Percentiles rank a stretch among this genome's conserved stretches.
Conservation (phyloP, 306 rosid species). For the Spatholobus suberectus region DNA sequence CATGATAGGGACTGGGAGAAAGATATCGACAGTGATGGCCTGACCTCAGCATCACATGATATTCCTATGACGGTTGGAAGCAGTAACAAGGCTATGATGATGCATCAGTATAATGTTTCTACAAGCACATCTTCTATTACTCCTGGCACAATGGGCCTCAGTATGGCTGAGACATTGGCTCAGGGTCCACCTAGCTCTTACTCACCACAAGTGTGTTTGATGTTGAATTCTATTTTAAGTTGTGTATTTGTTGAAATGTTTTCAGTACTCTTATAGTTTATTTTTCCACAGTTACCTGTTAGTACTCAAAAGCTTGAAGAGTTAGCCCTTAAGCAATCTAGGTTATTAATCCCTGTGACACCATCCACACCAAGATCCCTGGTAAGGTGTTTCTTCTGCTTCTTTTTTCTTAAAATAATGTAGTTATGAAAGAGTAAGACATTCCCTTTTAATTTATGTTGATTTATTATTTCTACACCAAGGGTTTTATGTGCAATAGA, state of each 20-base stretch:
- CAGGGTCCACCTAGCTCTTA: slow-evolving; percentile 29
- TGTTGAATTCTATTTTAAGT: neutral
- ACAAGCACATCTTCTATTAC: slow-evolving; percentile 27
- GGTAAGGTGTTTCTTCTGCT: slow-evolving; percentile 32
- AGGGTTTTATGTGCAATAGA: neutral
- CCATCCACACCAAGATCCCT: slow-evolving; percentile 40
- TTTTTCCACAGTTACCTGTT: slow-evolving; percentile 37
- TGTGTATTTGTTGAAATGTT: slow-evolving; percentile 14
- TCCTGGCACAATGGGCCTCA: slow-evolving; percentile 25
- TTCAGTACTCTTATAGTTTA: slow-evolving; percentile 14
- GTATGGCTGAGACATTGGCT: slow-evolving; percentile 50
- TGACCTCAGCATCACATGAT: slow-evolving; percentile 19
- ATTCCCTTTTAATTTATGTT: neutral
- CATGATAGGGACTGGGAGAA: slow-evolving; percentile 27
- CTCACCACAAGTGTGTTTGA: slow-evolving; percentile 45
- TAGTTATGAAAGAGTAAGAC: slow-evolving; percentile 8
- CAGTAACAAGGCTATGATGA: slow-evolving; percentile 3
- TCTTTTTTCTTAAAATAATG: neutral
- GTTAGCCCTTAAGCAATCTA: slow-evolving; percentile 49
- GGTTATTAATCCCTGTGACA: slow-evolving; percentile 45
- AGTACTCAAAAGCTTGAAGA: slow-evolving; percentile 45
- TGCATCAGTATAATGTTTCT: slow-evolving; percentile 27
- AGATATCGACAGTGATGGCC: slow-evolving; percentile 13
- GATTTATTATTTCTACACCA: neutral
- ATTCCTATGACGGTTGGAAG: slow-evolving; percentile 38